phyloP scores from a whole-genome alignment of 306 rosid genomes.

The Quercus glauca region DNA sequence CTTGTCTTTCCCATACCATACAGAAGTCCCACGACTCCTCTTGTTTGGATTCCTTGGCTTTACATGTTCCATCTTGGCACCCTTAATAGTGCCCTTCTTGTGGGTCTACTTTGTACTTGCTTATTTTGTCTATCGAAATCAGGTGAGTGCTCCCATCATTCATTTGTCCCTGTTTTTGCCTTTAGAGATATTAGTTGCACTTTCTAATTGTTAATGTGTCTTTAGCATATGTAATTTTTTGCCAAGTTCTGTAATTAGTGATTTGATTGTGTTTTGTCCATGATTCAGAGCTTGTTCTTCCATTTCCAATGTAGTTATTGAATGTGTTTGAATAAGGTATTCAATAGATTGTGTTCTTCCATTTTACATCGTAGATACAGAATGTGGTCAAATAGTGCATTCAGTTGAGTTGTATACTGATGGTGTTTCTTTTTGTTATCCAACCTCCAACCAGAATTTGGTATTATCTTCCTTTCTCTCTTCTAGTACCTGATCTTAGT shows the following conservation, averaged over 20 bases:
- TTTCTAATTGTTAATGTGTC: background rate
- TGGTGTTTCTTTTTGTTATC: background rate
- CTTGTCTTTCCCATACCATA: slow-evolving; percentile 79
- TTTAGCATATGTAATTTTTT: background rate
- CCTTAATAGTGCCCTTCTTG: slow-evolving; percentile 83
- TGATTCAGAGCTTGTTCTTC: background rate
- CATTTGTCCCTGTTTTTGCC: slow-evolving; percentile 8
- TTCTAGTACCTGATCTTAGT: background rate
- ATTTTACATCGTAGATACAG: no score
- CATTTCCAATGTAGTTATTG: background rate
- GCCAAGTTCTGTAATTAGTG: background rate
- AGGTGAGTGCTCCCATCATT: slow-evolving; percentile 48
- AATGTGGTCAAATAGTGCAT: background rate
- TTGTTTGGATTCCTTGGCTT: slow-evolving; percentile 87
- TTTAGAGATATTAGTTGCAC: background rate
- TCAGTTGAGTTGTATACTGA: background rate
- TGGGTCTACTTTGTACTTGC: slow-evolving; percentile 77
- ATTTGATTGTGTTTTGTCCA: background rate
- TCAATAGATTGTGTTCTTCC: no score
- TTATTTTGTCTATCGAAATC: slow-evolving; percentile 81
- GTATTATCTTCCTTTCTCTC: background rate
- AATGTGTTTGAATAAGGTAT: background rate
- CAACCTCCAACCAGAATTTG: background rate
- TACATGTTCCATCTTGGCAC: slow-evolving; percentile 80
- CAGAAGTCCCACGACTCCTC: slow-evolving; percentile 82